Evolutionary conservation across 2,329 filamentous ascomycete species (phyloP).

Genomic region (Plenodomus biglobosus): DNA sequence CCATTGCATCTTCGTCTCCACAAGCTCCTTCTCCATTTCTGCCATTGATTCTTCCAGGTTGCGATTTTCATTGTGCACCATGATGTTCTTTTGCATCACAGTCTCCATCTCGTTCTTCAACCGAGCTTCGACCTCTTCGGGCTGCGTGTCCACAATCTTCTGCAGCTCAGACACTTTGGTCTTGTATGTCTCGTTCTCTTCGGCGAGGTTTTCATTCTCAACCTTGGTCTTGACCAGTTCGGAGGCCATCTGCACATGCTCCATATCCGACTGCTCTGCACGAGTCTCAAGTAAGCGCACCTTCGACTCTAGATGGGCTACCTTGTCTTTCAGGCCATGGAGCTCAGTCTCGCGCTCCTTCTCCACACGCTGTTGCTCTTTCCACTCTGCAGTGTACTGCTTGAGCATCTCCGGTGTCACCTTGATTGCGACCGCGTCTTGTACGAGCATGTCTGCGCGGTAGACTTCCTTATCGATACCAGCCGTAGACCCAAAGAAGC

Average conservation of each 20-base stretch:
- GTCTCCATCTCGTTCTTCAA: conserved; percentile 85
- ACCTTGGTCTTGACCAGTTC: conserved; percentile 92
- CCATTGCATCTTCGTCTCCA: conserved; percentile 91
- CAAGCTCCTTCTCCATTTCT: conserved; percentile 89
- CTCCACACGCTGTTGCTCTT: conserved; percentile 81
- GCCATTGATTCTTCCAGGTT: conserved; percentile 84
- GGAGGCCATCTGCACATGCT: conserved; percentile 88
- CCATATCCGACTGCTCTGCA: conserved; percentile 81
- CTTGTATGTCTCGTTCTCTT: conserved; percentile 85
- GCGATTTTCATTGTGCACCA: conserved; percentile 92
- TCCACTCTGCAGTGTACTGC: conserved; percentile 83
- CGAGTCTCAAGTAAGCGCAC: conserved; percentile 86
- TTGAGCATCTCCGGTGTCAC: conserved; percentile 81
- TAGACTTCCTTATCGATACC: conserved; percentile 94
- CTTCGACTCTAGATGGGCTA: conserved; percentile 66
- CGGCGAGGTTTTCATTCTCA: conserved; percentile 84
- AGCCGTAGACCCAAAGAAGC: conserved; percentile 93
- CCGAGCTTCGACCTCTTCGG: conserved; percentile 79
- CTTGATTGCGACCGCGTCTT: conserved; percentile 85
- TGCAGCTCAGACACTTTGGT: conserved; percentile 84
- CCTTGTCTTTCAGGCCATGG: conserved; percentile 63
- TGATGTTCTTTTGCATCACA: conserved; percentile 87
- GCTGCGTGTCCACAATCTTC: conserved; percentile 84
- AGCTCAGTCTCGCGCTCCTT: conserved; percentile 82
- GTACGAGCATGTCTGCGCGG: conserved; percentile 87